These are phyloP conservation scores for Venturia aucupariae DNA, from an alignment of 2,329 filamentous ascomycete species.

Conservation along the genomic window DNA sequence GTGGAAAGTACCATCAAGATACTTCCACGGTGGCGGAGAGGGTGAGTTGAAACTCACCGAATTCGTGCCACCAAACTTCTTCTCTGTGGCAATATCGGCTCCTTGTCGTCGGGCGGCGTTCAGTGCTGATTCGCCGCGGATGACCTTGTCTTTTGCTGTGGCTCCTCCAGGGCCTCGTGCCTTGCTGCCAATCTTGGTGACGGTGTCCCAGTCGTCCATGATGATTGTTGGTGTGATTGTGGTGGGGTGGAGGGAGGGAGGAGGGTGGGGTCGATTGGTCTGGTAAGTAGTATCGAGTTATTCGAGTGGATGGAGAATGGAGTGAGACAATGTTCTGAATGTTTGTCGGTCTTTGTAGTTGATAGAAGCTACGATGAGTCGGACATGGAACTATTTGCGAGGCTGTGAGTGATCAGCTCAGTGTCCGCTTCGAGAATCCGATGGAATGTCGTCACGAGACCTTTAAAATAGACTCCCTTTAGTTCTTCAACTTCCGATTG, in stretches of 20 bases:
- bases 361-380: neutral
- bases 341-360: neutral
- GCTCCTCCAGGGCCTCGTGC: slow-evolving; percentile 52
- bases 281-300: neutral
- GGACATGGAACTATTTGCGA: neutral
- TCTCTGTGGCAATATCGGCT: slow-evolving; percentile 72
- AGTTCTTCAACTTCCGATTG: neutral
- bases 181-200: slow-evolving; percentile 92
- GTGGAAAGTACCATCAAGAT: neutral
- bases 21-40: neutral
- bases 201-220: slow-evolving; percentile 75
- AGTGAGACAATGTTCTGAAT: neutral
- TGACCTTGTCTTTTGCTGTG: slow-evolving; percentile 71
- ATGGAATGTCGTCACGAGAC: slow-evolving; percentile 1
- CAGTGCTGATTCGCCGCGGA: slow-evolving; percentile 72
- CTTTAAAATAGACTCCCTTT: too few species aligned
- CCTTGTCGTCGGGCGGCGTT: slow-evolving; percentile 85
- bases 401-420: neutral
- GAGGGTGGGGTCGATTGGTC: slow-evolving; percentile 1
- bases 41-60: slow-evolving; percentile 39
- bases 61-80: slow-evolving; percentile 78
- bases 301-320: neutral
- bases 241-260: neutral
- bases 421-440: neutral
- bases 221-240: slow-evolving; percentile 23